A percentile compares a stretch with the other conserved stretches of the same genome.
Conservation (phyloP, 2,329 filamentous ascomycete species). For the Monosporascus cannonballus region DNA sequence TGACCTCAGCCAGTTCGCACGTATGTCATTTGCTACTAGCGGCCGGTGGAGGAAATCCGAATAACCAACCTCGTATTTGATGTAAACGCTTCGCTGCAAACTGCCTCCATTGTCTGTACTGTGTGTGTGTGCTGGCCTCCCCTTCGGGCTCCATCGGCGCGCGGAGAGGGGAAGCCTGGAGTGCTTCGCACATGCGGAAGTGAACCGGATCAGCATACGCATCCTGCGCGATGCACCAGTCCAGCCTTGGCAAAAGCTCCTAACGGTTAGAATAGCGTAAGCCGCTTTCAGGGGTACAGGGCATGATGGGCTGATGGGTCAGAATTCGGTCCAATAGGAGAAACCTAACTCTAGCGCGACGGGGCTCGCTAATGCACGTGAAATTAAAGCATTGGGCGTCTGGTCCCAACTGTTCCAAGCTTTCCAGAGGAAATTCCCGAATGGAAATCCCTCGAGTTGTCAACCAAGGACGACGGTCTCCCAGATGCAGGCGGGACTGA, state of each 20-base stretch:
- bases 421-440: background rate
- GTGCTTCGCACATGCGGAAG: too few species aligned
- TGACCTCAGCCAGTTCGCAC: too few species aligned
- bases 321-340: background rate
- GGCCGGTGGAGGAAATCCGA: too few species aligned
- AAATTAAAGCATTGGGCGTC: background rate
- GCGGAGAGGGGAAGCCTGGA: background rate
- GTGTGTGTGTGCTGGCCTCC: too few species aligned
- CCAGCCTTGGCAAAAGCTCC: background rate
- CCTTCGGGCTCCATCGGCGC: background rate
- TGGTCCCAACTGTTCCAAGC: too few species aligned
- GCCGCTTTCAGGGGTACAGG: background rate
- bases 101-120: too few species aligned
- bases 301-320: background rate
- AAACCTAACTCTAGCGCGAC: background rate
- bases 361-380: background rate
- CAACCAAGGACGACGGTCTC: too few species aligned
- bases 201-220: too few species aligned
- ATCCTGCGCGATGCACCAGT: background rate
- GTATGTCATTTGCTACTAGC: too few species aligned
- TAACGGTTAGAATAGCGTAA: background rate
- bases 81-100: too few species aligned
- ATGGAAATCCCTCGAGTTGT: background rate
- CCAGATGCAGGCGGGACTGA: too few species aligned
- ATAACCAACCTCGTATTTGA: too few species aligned